These are phyloP conservation scores for Suhomyces anneliseae DNA, from an alignment of 1,139 yeast genomes.

Conservation along the genomic window DNA sequence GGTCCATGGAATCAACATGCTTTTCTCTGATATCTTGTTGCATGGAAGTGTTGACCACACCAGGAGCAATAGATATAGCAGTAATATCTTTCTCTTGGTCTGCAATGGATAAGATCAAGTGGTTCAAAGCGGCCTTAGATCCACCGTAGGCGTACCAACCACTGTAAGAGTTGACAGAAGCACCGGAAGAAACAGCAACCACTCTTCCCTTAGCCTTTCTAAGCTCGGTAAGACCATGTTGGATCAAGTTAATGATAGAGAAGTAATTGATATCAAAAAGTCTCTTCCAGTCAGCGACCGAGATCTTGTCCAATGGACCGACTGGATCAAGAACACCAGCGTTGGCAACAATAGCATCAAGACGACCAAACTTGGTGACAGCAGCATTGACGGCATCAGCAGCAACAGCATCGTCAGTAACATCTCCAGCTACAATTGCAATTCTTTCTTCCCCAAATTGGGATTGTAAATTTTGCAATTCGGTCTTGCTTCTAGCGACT, in stretches of 20 bases:
- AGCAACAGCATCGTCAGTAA: constrained; percentile 45
- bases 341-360: constrained; percentile 76
- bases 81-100: constrained; percentile 62
- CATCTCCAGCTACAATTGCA: constrained; percentile 65
- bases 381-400: constrained; percentile 49
- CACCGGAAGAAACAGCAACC: constrained; percentile 85
- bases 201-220: constrained; percentile 58
- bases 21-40: constrained; percentile 70
- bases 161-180: constrained; percentile 56
- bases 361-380: constrained; percentile 51
- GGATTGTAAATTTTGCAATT: constrained; percentile 43
- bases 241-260: constrained; percentile 65
- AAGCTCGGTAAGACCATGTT: constrained; percentile 58
- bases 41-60: constrained; percentile 89
- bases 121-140: constrained; percentile 87
- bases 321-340: constrained; percentile 92
- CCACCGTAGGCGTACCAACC: constrained; percentile 93
- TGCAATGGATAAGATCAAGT: constrained; percentile 63
- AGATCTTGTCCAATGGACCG: constrained; percentile 49
- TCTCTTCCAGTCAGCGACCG: constrained; percentile 57
- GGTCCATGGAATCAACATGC: constrained; percentile 57
- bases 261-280: constrained; percentile 79
- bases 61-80: constrained; percentile 81
- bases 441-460: constrained; percentile 52
- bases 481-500: constrained; percentile 63